Percentiles rank a stretch among this genome's conserved stretches.
phyloP scores from a whole-genome alignment of 1,139 yeast genomes.

The Meyerozyma athensensis region DNA sequence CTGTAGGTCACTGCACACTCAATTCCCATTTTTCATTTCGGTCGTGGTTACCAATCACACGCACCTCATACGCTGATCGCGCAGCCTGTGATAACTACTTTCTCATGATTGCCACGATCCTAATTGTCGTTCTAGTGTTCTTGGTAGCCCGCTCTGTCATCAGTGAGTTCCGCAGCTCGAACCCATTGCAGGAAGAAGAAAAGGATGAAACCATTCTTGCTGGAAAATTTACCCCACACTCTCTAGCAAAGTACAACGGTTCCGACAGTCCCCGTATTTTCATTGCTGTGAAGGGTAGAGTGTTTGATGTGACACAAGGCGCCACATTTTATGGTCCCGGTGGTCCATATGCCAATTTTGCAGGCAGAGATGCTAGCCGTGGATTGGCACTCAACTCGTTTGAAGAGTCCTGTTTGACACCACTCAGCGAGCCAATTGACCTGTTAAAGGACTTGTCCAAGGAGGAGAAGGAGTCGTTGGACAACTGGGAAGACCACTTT shows the following conservation, averaged over 20 bases:
- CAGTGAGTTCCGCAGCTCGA: conserved; percentile 16
- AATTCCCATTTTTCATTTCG: too few relatives aligned
- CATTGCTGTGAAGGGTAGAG: conserved; percentile 79
- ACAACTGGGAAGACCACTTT: conserved; percentile 85
- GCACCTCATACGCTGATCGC: background rate
- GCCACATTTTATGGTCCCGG: conserved; percentile 92
- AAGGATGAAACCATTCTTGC: conserved; percentile 59
- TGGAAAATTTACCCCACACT: conserved; percentile 74
- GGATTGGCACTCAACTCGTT: conserved; percentile 91
- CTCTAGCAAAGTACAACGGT: conserved; percentile 76
- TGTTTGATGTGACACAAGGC: conserved; percentile 80
- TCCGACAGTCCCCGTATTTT: conserved; percentile 71
- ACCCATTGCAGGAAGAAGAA: conserved; percentile 17
- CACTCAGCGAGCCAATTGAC: conserved; percentile 71
- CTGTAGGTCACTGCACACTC: too few relatives aligned
- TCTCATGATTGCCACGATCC: conserved; percentile 17
- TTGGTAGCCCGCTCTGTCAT: conserved; percentile 17
- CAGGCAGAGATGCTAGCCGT: conserved; percentile 94
- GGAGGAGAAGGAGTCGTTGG: conserved; percentile 63
- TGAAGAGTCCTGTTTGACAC: conserved; percentile 55
- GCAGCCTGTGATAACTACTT: conserved; percentile 2
- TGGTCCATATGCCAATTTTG: conserved; percentile 93
- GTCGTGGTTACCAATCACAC: conserved; percentile 1
- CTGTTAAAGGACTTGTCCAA: conserved; percentile 53
- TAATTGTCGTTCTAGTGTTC: conserved; percentile 16